Conservation (phyloP, 257 asterid genomes). For the Lavandula angustifolia region DNA sequence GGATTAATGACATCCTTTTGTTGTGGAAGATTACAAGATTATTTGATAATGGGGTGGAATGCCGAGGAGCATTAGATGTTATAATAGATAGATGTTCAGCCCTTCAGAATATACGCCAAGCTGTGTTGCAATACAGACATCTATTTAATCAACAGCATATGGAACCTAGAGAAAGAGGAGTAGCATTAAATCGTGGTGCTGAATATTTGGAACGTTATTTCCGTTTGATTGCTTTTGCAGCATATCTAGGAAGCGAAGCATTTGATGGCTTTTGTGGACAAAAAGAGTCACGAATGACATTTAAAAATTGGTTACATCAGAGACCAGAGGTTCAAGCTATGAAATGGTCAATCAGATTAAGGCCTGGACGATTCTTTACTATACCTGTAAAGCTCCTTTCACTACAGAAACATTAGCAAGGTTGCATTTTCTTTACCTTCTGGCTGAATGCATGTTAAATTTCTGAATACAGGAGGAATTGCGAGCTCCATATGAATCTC, state of each 20-base stretch:
- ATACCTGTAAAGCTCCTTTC: slow-evolving; percentile 76
- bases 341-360: slow-evolving; percentile 95
- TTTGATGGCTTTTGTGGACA: slow-evolving; percentile 94
- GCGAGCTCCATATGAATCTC: slow-evolving; percentile 95
- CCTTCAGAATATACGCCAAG: slow-evolving; percentile 96
- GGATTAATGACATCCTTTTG: slow-evolving; percentile 89
- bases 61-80: slow-evolving; percentile 93
- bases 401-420: slow-evolving; percentile 27
- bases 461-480: slow-evolving; percentile 76
- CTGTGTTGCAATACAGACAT: slow-evolving; percentile 90
- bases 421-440: slow-evolving; percentile 35
- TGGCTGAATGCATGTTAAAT: slow-evolving; percentile 40
- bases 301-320: slow-evolving; percentile 87
- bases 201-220: slow-evolving; percentile 97
- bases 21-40: slow-evolving; percentile 92
- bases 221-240: slow-evolving; percentile 97
- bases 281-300: slow-evolving; percentile 76
- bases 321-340: slow-evolving; percentile 96
- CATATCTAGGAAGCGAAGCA: slow-evolving; percentile 94
- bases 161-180: slow-evolving; percentile 97
- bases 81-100: slow-evolving; percentile 93
- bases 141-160: slow-evolving; percentile 84
- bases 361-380: slow-evolving; percentile 95
- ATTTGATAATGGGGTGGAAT: slow-evolving; percentile 95
- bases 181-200: slow-evolving; percentile 96